These are phyloP conservation scores for Alternaria alternata DNA, from an alignment of 2,329 filamentous ascomycete genomes.

Conservation along the genomic window DNA sequence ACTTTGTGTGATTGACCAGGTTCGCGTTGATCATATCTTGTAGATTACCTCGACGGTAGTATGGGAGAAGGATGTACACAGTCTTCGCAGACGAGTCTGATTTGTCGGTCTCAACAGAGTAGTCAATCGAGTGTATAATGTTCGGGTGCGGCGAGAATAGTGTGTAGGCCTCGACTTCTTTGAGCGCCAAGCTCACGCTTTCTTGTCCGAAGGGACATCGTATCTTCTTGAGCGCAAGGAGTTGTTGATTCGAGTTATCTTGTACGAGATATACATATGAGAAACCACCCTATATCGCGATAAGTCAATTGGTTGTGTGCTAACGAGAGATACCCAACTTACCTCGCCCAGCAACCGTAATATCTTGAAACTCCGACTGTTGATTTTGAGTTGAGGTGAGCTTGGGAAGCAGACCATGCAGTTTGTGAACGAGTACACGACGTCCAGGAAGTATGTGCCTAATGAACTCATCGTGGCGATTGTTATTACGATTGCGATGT, in stretches of 20 bases:
- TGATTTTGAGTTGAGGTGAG: conserved; percentile 93
- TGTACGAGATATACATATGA: conserved; percentile 99
- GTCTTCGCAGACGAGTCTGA: conserved; percentile 79
- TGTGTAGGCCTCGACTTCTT: conserved; percentile 95
- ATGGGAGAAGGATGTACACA: conserved; percentile 94
- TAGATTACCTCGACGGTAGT: conserved; percentile 92
- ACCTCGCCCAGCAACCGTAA: conserved; percentile 91
- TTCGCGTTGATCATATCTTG: conserved; percentile 99
- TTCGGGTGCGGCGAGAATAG: conserved; percentile 83
- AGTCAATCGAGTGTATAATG: conserved; percentile 87
- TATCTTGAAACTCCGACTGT: conserved; percentile 94
- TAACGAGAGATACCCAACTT: conserved; percentile 37
- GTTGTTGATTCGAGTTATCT: conserved; percentile 81
- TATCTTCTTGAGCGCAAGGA: conserved; percentile 98
- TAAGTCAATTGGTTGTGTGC: conserved; percentile 8
- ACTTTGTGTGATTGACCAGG: conserved; percentile 89
- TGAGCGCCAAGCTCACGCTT: conserved; percentile 91
- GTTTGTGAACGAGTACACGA: conserved; percentile 90
- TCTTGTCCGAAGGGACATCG: conserved; percentile 97
- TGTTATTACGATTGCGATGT: conserved; percentile 7
- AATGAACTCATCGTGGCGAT: conserved; percentile 43
- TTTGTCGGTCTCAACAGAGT: conserved; percentile 78
- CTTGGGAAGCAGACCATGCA: conserved; percentile 97
- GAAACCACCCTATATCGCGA: conserved; percentile 78
- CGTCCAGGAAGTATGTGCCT: conserved; percentile 76